These are phyloP conservation scores for Talaromyces stipitatus DNA, from an alignment of 495 filamentous ascomycete species.

Conservation along the genomic window DNA sequence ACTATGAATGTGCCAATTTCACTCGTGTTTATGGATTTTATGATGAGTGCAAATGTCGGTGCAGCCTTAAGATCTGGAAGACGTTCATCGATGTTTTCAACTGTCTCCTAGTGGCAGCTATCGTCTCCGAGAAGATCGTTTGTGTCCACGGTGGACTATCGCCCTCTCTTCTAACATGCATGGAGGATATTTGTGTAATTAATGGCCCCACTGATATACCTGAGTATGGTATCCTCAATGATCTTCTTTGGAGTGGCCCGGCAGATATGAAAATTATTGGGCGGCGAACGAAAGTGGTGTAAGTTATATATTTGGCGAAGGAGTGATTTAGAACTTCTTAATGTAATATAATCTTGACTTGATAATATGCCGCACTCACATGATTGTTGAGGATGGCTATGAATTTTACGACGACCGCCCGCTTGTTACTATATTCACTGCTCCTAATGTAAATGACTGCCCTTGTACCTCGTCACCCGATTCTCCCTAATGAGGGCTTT, in stretches of 20 bases:
- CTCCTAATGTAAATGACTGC: conserved; percentile 73
- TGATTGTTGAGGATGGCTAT: conserved; percentile 99
- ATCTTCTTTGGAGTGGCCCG: conserved; percentile 95
- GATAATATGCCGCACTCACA: conserved; percentile 94
- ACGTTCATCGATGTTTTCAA: conserved; percentile 99
- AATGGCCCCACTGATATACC: conserved; percentile 94
- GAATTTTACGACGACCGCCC: conserved; percentile 97
- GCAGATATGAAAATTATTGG: conserved; percentile 97
- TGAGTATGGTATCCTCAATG: conserved; percentile 92
- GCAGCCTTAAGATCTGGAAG: conserved; percentile 99
- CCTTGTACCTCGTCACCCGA: background rate
- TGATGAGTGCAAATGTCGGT: conserved; percentile 96
- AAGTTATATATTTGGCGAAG: conserved; percentile 97
- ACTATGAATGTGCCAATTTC: conserved; percentile 98
- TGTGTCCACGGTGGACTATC: conserved; percentile 97
- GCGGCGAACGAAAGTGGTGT: conserved; percentile 95
- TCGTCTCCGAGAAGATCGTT: conserved; percentile 97
- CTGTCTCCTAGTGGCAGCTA: conserved; percentile 87
- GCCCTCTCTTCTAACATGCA: conserved; percentile 80
- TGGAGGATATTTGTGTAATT: conserved; percentile 98
- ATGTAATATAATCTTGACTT: conserved; percentile 92
- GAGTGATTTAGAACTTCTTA: conserved; percentile 94
- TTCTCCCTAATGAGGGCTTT: conserved; percentile 10
- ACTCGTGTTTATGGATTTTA: conserved; percentile 98
- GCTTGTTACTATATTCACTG: conserved; percentile 93